Base-by-base conservation (phyloP, 2,329 filamentous ascomycete genomes). In the Alternaria gaisen region DNA sequence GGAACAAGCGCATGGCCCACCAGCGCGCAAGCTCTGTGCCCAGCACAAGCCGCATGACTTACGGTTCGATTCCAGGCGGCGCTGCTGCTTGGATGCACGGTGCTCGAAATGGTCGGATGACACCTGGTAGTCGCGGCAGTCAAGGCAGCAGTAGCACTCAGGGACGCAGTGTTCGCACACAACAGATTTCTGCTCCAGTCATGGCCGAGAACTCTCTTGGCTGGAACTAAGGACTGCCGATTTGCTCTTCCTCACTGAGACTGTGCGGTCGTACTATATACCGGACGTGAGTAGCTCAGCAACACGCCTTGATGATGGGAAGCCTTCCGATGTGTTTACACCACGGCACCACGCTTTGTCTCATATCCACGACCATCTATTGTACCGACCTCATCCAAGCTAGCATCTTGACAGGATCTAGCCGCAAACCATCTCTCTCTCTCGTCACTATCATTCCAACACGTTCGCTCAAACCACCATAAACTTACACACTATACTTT, bases 121-220 rank as follows among this genome's bases (percentile, higher is more conserved):
- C 75, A 32, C 72, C 85, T 51, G 77, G 76, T 44, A 82, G 80
- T 46, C 77, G 80, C 66, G 77, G 78, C 58, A 77, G 75, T 52
- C 71, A 64, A 32, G 72, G 73, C 55, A 77, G 73, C 58, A 73
- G 70, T 63, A 94, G 91, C 76, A 91, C 90, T 67, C 86, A 88
- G 61, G 86, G 84, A 67, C 85, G 85, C 51, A 90, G 85, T 67
- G 84, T 87, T 56, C 82, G 89, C 64, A 89, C 88, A 56, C 86
- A 88, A 73, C 87, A 90, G 80, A 97, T 97, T 77, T 96, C 92
- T 63, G 92, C 92, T 34, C 94, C 94, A 4, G 91, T 97, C 65
- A 94, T 94, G 79, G 91, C 93, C 4, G 93, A 96, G 83, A 97
- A 97, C 85, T 97, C 93, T 53, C 87, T 97, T 68, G 94, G 94